phyloP scores from a whole-genome alignment of 352 stramenopile genomes.

The Phytophthora colocasiae region DNA sequence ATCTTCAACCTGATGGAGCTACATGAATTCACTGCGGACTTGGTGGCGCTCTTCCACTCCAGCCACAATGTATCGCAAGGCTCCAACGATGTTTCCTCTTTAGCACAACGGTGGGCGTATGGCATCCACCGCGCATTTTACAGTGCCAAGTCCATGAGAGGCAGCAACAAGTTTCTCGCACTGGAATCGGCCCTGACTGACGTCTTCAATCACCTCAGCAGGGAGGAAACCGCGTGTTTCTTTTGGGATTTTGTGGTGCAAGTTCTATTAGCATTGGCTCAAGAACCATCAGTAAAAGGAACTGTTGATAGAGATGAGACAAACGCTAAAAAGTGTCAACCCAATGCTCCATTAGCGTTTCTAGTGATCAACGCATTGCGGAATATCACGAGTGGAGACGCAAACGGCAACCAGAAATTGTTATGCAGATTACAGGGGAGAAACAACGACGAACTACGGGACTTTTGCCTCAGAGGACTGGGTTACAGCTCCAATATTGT shows the following conservation, averaged over 20 bases:
- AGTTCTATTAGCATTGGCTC: constrained; percentile 46
- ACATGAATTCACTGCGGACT: neutral
- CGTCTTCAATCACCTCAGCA: constrained; percentile 28
- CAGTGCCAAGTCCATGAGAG: constrained; percentile 15
- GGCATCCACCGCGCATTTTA: constrained; percentile 47
- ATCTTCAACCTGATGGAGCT: constrained; percentile 9
- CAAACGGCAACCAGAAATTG: neutral
- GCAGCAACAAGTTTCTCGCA: constrained; percentile 61
- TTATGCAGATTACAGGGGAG: constrained; percentile 32
- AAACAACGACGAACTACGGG: constrained; percentile 34
- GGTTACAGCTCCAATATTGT: constrained; percentile 18
- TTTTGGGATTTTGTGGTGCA: constrained; percentile 56
- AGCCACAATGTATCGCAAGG: neutral
- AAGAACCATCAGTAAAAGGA: constrained; percentile 1
- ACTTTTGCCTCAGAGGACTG: constrained; percentile 43
- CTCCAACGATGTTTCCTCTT: neutral
- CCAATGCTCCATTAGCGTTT: constrained; percentile 60
- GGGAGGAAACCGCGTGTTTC: neutral
- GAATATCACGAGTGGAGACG: constrained; percentile 29
- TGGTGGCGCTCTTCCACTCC: constrained; percentile 11
- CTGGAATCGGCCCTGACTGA: constrained; percentile 46
- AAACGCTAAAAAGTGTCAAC: constrained; percentile 52
- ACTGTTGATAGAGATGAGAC: constrained; percentile 13
- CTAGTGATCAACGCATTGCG: constrained; percentile 59
- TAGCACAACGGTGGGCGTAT: constrained; percentile 26